Evolutionary conservation across 257 asterid genomes (phyloP).

Genomic region (Henckelia pumila): DNA sequence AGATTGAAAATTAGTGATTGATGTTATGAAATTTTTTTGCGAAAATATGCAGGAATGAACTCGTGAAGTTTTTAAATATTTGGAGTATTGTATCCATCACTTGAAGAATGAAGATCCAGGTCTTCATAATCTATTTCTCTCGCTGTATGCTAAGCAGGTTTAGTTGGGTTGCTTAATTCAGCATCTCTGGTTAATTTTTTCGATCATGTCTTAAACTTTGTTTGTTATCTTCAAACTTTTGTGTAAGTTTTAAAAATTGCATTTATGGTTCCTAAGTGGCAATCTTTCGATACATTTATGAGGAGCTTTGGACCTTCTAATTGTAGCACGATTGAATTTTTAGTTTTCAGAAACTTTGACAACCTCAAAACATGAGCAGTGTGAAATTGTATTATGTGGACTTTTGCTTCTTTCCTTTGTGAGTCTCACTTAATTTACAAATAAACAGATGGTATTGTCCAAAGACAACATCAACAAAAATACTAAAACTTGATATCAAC

Average conservation of each 20-base stretch:
- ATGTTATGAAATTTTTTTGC: conserved; percentile 12
- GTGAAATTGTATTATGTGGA: background rate
- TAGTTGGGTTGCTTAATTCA: conserved; percentile 26
- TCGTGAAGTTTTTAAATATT: conserved; percentile 52
- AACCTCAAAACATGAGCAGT: background rate
- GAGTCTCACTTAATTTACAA: too few species aligned
- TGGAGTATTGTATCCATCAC: conserved; percentile 89
- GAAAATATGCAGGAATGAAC: conserved; percentile 15
- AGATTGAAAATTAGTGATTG: conserved; percentile 11
- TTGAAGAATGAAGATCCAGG: conserved; percentile 98
- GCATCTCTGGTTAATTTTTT: conserved; percentile 23
- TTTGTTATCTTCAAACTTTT: conserved; percentile 16
- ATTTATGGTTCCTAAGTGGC: background rate
- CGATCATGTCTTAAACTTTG: conserved; percentile 10
- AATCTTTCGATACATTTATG: background rate
- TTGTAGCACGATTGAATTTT: background rate
- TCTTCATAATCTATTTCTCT: conserved; percentile 62
- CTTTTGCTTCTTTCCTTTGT: background rate
- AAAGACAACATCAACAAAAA: too few species aligned
- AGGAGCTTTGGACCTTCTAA: background rate
- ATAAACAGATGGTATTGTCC: too few species aligned
- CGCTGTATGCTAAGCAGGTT: conserved; percentile 86
- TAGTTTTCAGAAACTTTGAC: background rate
- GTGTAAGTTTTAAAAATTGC: background rate
- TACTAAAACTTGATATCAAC: too few species aligned